Base-by-base conservation (phyloP, 345 rosid genomes). In the Eucalyptus sideroxylon region DNA sequence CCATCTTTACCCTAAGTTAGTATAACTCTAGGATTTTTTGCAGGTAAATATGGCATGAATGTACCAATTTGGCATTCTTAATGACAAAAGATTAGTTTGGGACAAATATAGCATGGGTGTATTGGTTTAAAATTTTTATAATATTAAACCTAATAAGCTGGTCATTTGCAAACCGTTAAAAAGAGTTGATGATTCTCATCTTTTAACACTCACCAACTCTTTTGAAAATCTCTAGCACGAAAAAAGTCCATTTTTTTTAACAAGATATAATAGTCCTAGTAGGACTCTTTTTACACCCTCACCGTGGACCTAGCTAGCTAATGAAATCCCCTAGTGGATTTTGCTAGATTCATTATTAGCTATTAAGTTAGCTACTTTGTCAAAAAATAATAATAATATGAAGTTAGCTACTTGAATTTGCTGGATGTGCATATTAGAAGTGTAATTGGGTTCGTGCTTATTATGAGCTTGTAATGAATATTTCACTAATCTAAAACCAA, bases 71-170 rank as follows among this genome's bases (percentile, higher is more conserved):
- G 24, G 56, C 24, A 53, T 53, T 53, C 24, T 53, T 53, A 53
- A 19, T 19, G 5, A 53, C 24, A 53, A 53, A 53, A 19, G 24
- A 53, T 53, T 53, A 19, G 56, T 53, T 53, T 53, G 56, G 5
- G 56, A 53, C 0, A 53, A 53, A 0, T 53, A 0, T 53, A 53
- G 24, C 0, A 3, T 19, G 56, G 4, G 24, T 53, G 56, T 19
- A 19, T 19, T 19, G 56, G 24, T 53, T 53, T 53, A 4, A 0
- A 19, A 19, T 53, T 19, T 51, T 19, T 53, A 53, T 53, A 53
- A 53, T 53, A 19, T 53, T 2, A 53, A 53, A 53, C 1, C 56
- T 53, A 53, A 53, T 53, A 56, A 62, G 37, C 15, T 65, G 19
- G 34, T 65, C 37, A 65, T 65, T 65, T 65, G 17, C 72, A 65